phyloP scores from a whole-genome alignment of 768 basidiomycete genomes.

The Auriscalpium orientale region DNA sequence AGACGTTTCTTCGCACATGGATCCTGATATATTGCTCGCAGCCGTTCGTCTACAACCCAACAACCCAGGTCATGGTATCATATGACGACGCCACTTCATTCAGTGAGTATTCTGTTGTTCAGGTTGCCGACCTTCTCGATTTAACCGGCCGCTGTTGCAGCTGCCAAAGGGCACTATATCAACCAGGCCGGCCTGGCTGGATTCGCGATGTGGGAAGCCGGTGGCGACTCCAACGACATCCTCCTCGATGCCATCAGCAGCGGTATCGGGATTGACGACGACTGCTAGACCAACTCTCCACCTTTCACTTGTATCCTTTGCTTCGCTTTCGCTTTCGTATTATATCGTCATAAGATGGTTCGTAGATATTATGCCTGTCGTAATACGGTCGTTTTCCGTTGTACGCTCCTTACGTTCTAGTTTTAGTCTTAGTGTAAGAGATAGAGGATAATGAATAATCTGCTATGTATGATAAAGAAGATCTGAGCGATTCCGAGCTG shows the following conservation, averaged over 20 bases:
- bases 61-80: constrained; percentile 24
- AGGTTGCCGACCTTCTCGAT: neutral
- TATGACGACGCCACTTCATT: constrained; percentile 28
- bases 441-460: no score
- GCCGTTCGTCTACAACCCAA: constrained; percentile 27
- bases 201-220: constrained; percentile 39
- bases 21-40: neutral
- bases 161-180: constrained; percentile 38
- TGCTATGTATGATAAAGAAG: no score
- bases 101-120: constrained; percentile 6
- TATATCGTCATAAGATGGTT: no score
- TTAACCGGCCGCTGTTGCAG: constrained; percentile 16
- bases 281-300: no score
- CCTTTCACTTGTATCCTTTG: no score
- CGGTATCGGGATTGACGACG: constrained; percentile 2
- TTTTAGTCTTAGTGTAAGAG: no score
- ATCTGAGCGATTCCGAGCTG: no score
- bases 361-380: no score
- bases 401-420: no score
- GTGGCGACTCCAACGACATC: constrained; percentile 32
- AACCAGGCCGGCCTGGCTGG: constrained; percentile 26
- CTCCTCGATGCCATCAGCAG: constrained; percentile 27
- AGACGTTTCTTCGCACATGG: neutral
- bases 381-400: no score
- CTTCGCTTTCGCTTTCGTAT: no score